Base-by-base conservation (phyloP, 139 green algal genomes). In the Coelastrella sp. region DNA sequence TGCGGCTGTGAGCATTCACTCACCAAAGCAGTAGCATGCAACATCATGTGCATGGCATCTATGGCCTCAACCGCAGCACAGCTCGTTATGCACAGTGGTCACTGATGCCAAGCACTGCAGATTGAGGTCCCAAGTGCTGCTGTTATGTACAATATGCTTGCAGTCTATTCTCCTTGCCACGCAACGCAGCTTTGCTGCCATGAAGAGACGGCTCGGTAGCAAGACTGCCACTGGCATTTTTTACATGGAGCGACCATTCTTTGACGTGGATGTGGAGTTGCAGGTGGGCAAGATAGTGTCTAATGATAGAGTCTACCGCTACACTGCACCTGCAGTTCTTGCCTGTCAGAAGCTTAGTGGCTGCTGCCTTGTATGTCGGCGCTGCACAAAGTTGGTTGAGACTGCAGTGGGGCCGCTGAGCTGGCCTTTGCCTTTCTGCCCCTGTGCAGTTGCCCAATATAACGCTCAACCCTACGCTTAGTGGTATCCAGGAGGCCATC, bases 191-290 rank as follows among this genome's bases (percentile, higher is more conserved):
- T 91, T 91, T 84, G 73, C 90, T 56, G 93, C 93, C 19, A 96
- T 99, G 93, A 97, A 98, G 93, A 92, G 93, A 74, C 96, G 96
- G 7, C 92, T 99, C 59, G 96, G 91, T 57, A 93, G 87, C 80
- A 94, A 95, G 81, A 90, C 88, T 14, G 90, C 81, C 24, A 93
- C 90, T 20, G 95, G 95, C 61, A 95, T 97, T 82, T 94, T 96
- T 57, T 98, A 95, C 92, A 93, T 97, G 86, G 96, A 96, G 90
- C 90, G 93, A 14, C 96, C 96, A 57, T 97, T 99, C 92, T 98
- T 98, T 85, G 94, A 98, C 66, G 96, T 98, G 73, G 96, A 98
- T 84, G 95, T 99, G 22, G 94, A 98, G 94, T 96, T 99, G 63
- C 96, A 95, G 82, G 94, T 96, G 70, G 7, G 90, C 25, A 80